A percentile compares a stretch with the other conserved stretches of the same genome.
Conservation (phyloP, 495 filamentous ascomycete species). For the Saxophila tyrrhenica region DNA sequence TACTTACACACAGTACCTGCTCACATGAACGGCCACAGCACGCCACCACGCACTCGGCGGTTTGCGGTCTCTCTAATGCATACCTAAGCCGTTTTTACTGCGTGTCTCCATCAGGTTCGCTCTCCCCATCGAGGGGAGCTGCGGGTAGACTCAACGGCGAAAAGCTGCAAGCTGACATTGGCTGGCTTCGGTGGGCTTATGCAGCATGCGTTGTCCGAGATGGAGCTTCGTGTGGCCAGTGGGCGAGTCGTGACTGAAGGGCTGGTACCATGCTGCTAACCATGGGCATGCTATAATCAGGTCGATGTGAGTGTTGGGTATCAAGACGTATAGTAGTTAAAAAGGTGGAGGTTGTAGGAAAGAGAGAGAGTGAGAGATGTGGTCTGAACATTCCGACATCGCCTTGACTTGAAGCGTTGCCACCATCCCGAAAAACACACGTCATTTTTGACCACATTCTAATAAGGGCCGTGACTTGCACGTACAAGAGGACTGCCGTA, state of each 20-base stretch:
- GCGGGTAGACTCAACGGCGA: background rate
- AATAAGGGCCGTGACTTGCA: no score
- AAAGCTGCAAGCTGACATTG: constrained; percentile 1
- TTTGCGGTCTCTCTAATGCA: background rate
- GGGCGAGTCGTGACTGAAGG: background rate
- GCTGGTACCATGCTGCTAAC: no score
- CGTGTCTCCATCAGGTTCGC: constrained; percentile 8
- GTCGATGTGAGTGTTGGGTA: no score
- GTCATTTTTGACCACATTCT: no score
- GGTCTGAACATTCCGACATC: no score
- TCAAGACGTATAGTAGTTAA: no score
- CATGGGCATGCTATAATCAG: no score
- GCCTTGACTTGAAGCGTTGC: no score
- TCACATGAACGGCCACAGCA: background rate
- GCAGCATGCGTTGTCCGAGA: constrained; percentile 9
- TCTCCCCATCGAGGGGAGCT: background rate
- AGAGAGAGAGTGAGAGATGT: no score
- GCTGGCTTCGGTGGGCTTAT: constrained; percentile 10
- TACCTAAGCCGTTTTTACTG: background rate
- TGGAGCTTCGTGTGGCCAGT: background rate
- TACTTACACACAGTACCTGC: background rate
- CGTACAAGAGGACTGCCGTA: no score
- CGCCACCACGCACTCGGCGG: background rate
- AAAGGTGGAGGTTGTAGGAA: no score
- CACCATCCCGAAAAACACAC: no score